These are phyloP conservation scores for Penicillium sp. DNA, from an alignment of 2,329 filamentous ascomycete genomes.

Conservation along the genomic window DNA sequence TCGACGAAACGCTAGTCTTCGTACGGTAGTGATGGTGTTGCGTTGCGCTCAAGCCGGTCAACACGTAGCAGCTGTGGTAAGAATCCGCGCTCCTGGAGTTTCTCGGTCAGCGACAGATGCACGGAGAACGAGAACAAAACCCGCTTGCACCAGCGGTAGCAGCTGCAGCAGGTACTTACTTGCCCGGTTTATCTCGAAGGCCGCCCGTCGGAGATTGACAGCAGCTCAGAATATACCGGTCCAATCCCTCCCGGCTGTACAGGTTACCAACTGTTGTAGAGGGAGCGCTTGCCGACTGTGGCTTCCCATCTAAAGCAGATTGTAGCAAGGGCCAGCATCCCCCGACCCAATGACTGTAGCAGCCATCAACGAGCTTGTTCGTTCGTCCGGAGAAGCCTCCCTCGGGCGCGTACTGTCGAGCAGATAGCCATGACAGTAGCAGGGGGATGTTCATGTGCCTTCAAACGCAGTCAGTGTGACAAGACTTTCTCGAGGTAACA, in stretches of 20 bases:
- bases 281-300: constrained; percentile 27
- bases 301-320: constrained; percentile 66
- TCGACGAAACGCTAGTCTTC: constrained; percentile 33
- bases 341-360: constrained; percentile 97
- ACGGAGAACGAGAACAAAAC: not conserved
- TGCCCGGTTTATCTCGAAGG: constrained; percentile 88
- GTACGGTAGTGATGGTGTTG: constrained; percentile 65
- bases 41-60: constrained; percentile 79
- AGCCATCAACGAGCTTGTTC: constrained; percentile 97
- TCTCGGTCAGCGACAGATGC: constrained; percentile 24
- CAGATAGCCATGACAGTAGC: constrained; percentile 84
- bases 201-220: constrained; percentile 81
- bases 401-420: constrained; percentile 86
- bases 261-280: constrained; percentile 36
- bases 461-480: constrained; percentile 18
- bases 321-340: constrained; percentile 92
- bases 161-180: constrained; percentile 57
- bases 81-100: constrained; percentile 70
- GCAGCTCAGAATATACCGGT: constrained; percentile 86
- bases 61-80: constrained; percentile 91
- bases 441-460: constrained; percentile 76
- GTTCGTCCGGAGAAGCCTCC: constrained; percentile 91
- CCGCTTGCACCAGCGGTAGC: not conserved
- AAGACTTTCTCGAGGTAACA: constrained; percentile 32
- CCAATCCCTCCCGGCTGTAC: constrained; percentile 84